Evolutionary conservation across 495 filamentous ascomycete species (phyloP).

Genomic region (Parmelia sp.): DNA sequence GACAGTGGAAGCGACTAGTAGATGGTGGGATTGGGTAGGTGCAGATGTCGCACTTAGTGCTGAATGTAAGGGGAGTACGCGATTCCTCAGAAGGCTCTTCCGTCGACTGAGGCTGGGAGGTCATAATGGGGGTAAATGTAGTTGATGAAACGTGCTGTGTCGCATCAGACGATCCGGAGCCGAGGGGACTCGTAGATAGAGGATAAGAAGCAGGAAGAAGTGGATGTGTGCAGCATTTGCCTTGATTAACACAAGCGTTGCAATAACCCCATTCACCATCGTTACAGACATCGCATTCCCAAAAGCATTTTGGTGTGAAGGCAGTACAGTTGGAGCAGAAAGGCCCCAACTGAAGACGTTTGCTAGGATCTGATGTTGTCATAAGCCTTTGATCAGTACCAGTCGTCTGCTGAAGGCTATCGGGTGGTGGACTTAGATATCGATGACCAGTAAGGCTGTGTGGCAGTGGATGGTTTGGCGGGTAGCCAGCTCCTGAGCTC

Average conservation of each 20-base stretch:
- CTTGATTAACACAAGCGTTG: constrained; percentile 70
- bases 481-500: constrained; percentile 39
- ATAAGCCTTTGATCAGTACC: constrained; percentile 32
- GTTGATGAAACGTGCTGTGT: constrained; percentile 3
- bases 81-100: constrained; percentile 29
- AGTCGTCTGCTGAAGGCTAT: constrained; percentile 27
- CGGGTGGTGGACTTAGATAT: constrained; percentile 52
- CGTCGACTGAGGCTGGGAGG: constrained; percentile 24
- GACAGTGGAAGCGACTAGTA: constrained; percentile 68
- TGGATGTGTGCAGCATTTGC: constrained; percentile 67
- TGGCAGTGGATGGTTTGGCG: constrained; percentile 40
- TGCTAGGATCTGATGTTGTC: constrained; percentile 58
- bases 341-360: constrained; percentile 65
- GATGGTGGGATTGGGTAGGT: constrained; percentile 60
- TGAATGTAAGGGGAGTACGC: constrained; percentile 57
- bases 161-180: constrained; percentile 1
- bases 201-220: constrained; percentile 53
- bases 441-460: constrained; percentile 63
- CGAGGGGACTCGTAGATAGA: constrained; percentile 1
- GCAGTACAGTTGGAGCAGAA: constrained; percentile 74
- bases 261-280: constrained; percentile 92
- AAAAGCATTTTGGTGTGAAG: constrained; percentile 70
- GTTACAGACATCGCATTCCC: constrained; percentile 78
- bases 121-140: constrained; percentile 3
- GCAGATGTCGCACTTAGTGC: constrained; percentile 70